Evolutionary conservation across 2,329 filamentous ascomycete genomes (phyloP).

Genomic region (Xylaria hypoxylon): DNA sequence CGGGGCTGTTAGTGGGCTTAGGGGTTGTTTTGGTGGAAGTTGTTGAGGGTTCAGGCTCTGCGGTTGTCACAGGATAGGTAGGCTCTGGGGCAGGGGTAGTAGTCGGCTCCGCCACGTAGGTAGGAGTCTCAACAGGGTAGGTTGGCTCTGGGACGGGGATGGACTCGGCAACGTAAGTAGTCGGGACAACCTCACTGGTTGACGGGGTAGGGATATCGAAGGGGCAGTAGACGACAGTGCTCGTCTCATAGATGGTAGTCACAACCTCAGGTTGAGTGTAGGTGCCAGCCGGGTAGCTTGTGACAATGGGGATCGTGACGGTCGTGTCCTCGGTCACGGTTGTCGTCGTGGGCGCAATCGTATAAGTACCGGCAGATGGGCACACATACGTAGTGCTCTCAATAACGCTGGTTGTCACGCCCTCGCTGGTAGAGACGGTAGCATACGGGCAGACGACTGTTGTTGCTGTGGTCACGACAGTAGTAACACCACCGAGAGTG

Average conservation of each 20-base stretch:
- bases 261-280: conserved; percentile 76
- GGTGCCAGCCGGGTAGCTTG: conserved; percentile 74
- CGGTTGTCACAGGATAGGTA: conserved; percentile 8
- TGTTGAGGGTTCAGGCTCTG: conserved; percentile 23
- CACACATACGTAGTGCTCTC: conserved; percentile 78
- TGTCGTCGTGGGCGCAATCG: conserved; percentile 76
- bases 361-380: conserved; percentile 80
- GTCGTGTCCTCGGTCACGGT: conserved; percentile 65
- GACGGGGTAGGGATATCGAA: conserved; percentile 56
- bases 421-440: conserved; percentile 68
- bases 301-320: conserved; percentile 71
- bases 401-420: conserved; percentile 74
- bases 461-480: conserved; percentile 73
- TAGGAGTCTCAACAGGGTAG: conserved; percentile 3
- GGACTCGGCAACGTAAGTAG: conserved; percentile 24
- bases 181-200: conserved; percentile 35
- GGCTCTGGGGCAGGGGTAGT: conserved; percentile 42
- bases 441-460: conserved; percentile 78
- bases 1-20: conserved; percentile 51
- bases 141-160: not conserved
- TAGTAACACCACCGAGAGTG: conserved; percentile 79
- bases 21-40: conserved; percentile 40
- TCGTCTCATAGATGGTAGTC: conserved; percentile 76
- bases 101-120: conserved; percentile 3
- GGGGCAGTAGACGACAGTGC: conserved; percentile 77